Base-by-base conservation (phyloP, 2,329 filamentous ascomycete species). In the Didymella sp. region DNA sequence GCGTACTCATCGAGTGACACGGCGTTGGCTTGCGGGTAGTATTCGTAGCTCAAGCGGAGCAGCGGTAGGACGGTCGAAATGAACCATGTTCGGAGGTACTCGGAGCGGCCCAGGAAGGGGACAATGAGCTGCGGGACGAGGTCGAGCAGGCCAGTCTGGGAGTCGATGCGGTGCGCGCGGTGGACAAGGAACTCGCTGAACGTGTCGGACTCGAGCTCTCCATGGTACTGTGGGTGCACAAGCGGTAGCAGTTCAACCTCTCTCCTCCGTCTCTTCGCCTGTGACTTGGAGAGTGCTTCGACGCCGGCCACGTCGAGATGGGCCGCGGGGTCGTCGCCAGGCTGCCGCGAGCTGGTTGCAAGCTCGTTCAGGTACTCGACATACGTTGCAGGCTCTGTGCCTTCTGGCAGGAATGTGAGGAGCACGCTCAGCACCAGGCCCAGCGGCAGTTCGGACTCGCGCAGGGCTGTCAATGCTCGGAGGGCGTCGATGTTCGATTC, bases 361-460 rank as follows among this genome's bases (percentile, higher is more conserved):
- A 92, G 77, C 49, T 86, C 82, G 64, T 83, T 76, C 17, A 92
- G 70, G 48, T 91, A 84, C 13, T 79, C 78, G 17, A 85, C 78
- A 70, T 93, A 93, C 42, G 80, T 73, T n/a, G 76, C 76, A 5
- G 91, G 86, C 5, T 84, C 84, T 5, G 86, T 71, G 40, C 84
- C 88, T 74, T 94, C 90, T 24, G 92, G 91, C 1, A 96, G 81
- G 70, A 89, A 91, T 19, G 88, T 91, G 42, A 96, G 82, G 21
- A 96, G 77, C 50, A 95, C 87, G 41, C 89, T 87, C 56, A 95
- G 80, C 22, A 91, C 72, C 13, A 92, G 78, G 54, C 89, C 85
- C 41, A 84, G 82, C 25, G 83, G 81, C 51, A 95, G 79, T 33
- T 87, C 81, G 51, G 83, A 78, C 50, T 77, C 76, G 64, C 89